Evolutionary conservation across 164 flowering plant genomes (phyloP).

Genomic region (Tetracentron sinense): DNA sequence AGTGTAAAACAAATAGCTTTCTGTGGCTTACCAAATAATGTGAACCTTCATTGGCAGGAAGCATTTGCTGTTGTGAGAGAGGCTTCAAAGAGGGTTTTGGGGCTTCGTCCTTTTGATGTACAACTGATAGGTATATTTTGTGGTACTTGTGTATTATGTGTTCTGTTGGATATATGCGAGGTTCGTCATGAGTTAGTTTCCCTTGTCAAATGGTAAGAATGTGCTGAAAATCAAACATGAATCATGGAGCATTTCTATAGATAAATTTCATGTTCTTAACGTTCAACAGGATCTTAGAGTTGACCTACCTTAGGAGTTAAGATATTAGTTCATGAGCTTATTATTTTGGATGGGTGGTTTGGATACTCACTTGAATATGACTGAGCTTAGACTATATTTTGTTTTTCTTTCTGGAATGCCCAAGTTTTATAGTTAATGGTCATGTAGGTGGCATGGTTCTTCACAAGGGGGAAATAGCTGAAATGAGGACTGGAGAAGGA

Average conservation of each 20-base stretch:
- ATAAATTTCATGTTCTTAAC: background rate
- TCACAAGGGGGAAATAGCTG: constrained; percentile 98
- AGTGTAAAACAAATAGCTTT: constrained; percentile 1
- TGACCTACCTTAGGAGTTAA: background rate
- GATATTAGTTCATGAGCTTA: background rate
- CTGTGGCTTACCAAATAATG: constrained; percentile 11
- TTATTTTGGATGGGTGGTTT: background rate
- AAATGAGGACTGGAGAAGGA: constrained; percentile 99
- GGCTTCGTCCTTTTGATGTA: constrained; percentile 98
- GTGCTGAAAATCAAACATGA: background rate
- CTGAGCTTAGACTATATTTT: background rate
- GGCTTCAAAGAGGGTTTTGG: constrained; percentile 90
- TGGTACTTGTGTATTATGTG: background rate
- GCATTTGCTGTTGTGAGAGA: constrained; percentile 97
- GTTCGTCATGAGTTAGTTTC: background rate
- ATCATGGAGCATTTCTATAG: background rate
- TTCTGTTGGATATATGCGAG: background rate
- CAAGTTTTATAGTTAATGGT: constrained; percentile 8
- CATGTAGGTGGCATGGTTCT: constrained; percentile 94
- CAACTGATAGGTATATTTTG: constrained; percentile 68
- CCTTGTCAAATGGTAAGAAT: background rate
- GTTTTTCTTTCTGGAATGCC: background rate
- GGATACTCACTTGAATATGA: background rate
- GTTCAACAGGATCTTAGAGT: background rate
- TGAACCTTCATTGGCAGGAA: constrained; percentile 56